Percentiles rank a stretch among this genome's conserved stretches.
phyloP scores from a whole-genome alignment of 495 filamentous ascomycete species.

The Penicillium coprophilum region DNA sequence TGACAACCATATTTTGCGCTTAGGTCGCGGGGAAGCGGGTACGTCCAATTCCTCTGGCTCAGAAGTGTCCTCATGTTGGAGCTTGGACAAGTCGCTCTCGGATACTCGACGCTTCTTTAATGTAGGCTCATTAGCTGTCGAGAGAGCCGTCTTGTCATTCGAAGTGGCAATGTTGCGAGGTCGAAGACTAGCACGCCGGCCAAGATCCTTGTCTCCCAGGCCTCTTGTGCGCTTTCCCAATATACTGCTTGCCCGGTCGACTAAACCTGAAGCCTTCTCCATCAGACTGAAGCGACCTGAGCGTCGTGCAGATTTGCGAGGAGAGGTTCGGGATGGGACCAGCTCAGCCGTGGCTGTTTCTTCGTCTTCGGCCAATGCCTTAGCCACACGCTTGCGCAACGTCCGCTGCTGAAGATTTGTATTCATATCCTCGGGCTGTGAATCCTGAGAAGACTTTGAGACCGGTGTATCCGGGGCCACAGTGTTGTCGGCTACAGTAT shows the following conservation, averaged over 20 bases:
- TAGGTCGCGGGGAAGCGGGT: constrained; percentile 38
- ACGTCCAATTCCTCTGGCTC: constrained; percentile 37
- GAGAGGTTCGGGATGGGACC: constrained; percentile 15
- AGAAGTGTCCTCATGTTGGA: constrained; percentile 37
- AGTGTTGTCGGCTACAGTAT: constrained; percentile 37
- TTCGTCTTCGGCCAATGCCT: constrained; percentile 49
- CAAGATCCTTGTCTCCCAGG: constrained; percentile 41
- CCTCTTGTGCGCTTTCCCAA: constrained; percentile 57
- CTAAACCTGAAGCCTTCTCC: constrained; percentile 44
- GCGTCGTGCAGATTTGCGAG: constrained; percentile 28
- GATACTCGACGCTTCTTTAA: constrained; percentile 51
- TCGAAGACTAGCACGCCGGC: constrained; percentile 43
- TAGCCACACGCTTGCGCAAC: constrained; percentile 51
- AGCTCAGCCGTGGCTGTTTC: constrained; percentile 18
- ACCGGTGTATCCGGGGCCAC: constrained; percentile 41
- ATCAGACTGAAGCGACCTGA: constrained; percentile 46
- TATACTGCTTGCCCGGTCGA: constrained; percentile 46
- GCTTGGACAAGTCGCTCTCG: constrained; percentile 48
- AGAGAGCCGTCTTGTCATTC: constrained; percentile 31
- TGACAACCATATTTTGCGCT: constrained; percentile 68
- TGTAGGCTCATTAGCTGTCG: constrained; percentile 30
- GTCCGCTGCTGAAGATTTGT: constrained; percentile 42
- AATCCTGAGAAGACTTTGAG: constrained; percentile 44
- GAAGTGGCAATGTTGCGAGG: constrained; percentile 33
- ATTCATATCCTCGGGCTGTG: constrained; percentile 35